These are phyloP conservation scores for Alternaria gansuensis DNA, from an alignment of 2,329 filamentous ascomycete genomes.

Conservation along the genomic window DNA sequence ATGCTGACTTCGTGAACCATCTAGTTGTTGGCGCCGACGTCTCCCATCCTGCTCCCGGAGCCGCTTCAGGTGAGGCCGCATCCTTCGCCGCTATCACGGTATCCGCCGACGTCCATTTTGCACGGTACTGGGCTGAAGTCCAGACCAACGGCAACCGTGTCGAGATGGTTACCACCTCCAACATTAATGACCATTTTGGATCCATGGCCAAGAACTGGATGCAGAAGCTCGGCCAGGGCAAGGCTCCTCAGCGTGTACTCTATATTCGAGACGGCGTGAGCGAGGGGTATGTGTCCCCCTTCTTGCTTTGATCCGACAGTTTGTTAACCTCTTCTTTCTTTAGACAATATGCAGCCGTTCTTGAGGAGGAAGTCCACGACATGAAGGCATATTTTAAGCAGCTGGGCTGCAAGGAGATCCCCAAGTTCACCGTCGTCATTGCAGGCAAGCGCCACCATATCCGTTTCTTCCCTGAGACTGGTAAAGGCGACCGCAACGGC, in stretches of 20 bases:
- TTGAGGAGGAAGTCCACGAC: constrained; percentile 77
- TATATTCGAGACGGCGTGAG: constrained; percentile 95
- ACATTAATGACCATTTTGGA: constrained; percentile 71
- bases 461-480: constrained; percentile 81
- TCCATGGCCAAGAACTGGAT: constrained; percentile 73
- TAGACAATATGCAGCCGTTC: constrained; percentile 76
- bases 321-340: too few species aligned
- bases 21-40: constrained; percentile 86
- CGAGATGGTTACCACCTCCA: constrained; percentile 77
- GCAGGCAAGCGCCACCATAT: constrained; percentile 91
- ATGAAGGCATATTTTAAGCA: constrained; percentile 70
- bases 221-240: constrained; percentile 61
- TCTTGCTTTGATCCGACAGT: too few species aligned
- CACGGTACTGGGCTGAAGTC: constrained; percentile 79
- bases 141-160: constrained; percentile 84
- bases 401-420: constrained; percentile 49
- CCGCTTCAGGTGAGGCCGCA: constrained; percentile 55
- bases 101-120: constrained; percentile 74
- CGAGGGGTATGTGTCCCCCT: constrained; percentile 60
- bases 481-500: constrained; percentile 73
- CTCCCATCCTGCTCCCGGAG: constrained; percentile 77
- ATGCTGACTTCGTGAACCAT: background rate
- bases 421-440: constrained; percentile 84
- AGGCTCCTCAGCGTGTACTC: constrained; percentile 75
- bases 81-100: constrained; percentile 90